These are phyloP conservation scores for Xylaria sp. DNA, from an alignment of 2,329 filamentous ascomycete genomes.

Conservation along the genomic window DNA sequence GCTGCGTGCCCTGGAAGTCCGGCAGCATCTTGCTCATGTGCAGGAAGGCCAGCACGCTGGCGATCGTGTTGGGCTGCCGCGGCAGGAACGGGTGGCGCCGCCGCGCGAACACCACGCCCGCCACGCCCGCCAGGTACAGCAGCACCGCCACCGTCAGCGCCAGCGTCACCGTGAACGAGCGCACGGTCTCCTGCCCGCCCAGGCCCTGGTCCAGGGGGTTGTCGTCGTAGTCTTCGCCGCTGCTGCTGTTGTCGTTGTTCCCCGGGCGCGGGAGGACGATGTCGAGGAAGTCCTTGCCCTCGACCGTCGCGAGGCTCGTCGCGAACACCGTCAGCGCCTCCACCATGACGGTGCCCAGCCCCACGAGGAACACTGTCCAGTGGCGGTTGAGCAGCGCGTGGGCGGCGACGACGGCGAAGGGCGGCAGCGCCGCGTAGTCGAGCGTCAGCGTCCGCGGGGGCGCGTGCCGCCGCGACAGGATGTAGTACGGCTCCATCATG, in stretches of 20 bases:
- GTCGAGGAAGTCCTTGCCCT: constrained; percentile 62
- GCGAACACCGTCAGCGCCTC: constrained; percentile 74
- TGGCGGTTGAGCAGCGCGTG: constrained; percentile 66
- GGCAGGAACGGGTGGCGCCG: constrained; percentile 73
- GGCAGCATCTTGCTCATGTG: constrained; percentile 81
- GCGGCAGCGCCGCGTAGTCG: constrained; percentile 74
- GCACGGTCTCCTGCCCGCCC: constrained; percentile 61
- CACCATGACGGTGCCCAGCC: constrained; percentile 70
- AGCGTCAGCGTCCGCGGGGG: constrained; percentile 67
- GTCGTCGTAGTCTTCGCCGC: not conserved
- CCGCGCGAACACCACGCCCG: constrained; percentile 61
- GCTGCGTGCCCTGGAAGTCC: constrained; percentile 72
- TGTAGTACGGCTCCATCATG: constrained; percentile 75
- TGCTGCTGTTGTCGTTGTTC: constrained; percentile 23
- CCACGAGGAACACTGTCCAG: constrained; percentile 67
- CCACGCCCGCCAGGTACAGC: constrained; percentile 64
- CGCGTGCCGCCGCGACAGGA: constrained; percentile 67
- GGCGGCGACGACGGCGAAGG: constrained; percentile 65
- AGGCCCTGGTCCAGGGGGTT: constrained; percentile 35
- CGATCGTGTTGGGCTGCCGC: constrained; percentile 77
- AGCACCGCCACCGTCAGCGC: constrained; percentile 64
- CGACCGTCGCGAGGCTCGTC: constrained; percentile 65
- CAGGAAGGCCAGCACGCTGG: constrained; percentile 74
- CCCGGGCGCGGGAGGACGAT: constrained; percentile 25
- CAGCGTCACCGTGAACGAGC: constrained; percentile 70